Percentiles rank a stretch among this genome's conserved stretches.
Conservation (phyloP, 2,329 filamentous ascomycete genomes). For the Colletotrichum abscissum region DNA sequence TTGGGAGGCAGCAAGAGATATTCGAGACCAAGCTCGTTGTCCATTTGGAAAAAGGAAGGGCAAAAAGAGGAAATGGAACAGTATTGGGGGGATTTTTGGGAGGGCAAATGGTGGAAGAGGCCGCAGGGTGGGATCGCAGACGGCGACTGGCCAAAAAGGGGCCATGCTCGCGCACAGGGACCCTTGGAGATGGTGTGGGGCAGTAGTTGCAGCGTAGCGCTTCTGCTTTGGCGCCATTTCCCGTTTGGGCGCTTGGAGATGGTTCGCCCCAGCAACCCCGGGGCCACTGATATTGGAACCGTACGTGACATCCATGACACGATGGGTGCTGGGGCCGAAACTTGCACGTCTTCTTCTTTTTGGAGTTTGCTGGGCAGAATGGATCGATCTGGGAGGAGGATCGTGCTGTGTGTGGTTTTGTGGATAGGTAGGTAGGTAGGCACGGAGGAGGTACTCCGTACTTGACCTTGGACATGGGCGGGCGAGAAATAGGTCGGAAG, state of each 20-base stretch:
- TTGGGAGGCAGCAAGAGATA: slow-evolving; percentile 19
- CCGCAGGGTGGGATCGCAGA: slow-evolving; percentile 30
- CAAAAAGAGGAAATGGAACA: slow-evolving; percentile 33
- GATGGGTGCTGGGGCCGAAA: slow-evolving; percentile 20
- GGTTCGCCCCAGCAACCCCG: slow-evolving; percentile 21
- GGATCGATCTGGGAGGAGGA: not conserved
- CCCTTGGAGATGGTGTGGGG: slow-evolving; percentile 23
- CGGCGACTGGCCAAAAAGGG: slow-evolving; percentile 34
- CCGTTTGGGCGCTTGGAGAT: slow-evolving; percentile 29
- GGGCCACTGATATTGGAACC: slow-evolving; percentile 11
- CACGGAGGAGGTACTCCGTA: too few relatives aligned
- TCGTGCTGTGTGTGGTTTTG: not conserved
- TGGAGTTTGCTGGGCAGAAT: not conserved
- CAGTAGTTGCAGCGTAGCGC: slow-evolving; percentile 16
- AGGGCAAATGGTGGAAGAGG: slow-evolving; percentile 24
- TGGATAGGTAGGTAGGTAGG: too few relatives aligned
- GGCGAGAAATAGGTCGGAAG: not conserved
- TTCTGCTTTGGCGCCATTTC: slow-evolving; percentile 29
- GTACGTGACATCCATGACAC: slow-evolving; percentile 29
- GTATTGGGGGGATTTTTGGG: slow-evolving; percentile 22
- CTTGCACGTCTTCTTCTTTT: not conserved
- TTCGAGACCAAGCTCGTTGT: slow-evolving; percentile 8
- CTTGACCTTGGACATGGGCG: too few relatives aligned
- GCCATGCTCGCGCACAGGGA: slow-evolving; percentile 28
- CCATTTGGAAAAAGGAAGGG: slow-evolving; percentile 31